A percentile compares a stretch with the other conserved stretches of the same genome.
These are phyloP conservation scores for Mortierella claussenii DNA, from an alignment of 192 early-diverging fungal species.

Conservation along the genomic window DNA sequence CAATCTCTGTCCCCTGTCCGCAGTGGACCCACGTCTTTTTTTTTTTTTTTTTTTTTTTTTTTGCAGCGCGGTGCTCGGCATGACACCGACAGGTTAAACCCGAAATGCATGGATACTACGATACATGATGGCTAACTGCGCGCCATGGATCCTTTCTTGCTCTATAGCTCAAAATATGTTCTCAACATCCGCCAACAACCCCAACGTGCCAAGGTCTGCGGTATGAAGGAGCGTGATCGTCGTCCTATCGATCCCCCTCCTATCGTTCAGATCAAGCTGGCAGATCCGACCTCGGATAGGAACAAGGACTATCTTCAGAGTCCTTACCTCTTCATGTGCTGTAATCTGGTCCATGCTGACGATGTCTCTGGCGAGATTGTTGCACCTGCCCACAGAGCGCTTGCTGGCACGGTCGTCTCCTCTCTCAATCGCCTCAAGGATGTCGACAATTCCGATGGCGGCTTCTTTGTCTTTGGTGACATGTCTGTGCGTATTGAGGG, in stretches of 20 bases:
- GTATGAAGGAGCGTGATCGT: constrained; percentile 89
- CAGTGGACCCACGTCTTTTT: background rate
- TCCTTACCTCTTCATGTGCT: constrained; percentile 96
- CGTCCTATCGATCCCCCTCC: constrained; percentile 84
- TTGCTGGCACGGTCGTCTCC: constrained; percentile 90
- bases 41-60: background rate
- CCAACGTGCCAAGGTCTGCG: constrained; percentile 88
- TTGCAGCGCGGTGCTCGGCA: too few species aligned
- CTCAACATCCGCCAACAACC: constrained; percentile 88
- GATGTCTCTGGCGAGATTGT: constrained; percentile 74
- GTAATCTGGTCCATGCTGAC: constrained; percentile 78
- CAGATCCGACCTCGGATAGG: constrained; percentile 39
- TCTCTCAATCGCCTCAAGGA: constrained; percentile 89
- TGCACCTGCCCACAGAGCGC: constrained; percentile 76
- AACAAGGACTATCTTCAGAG: constrained; percentile 67
- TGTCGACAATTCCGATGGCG: constrained; percentile 86
- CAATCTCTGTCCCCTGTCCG: too few species aligned
- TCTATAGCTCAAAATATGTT: constrained; percentile 54
- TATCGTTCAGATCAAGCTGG: constrained; percentile 68
- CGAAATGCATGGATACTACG: too few species aligned
- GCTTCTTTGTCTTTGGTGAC: constrained; percentile 96
- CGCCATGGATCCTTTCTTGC: background rate
- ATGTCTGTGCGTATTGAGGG: constrained; percentile 89
- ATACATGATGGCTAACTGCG: too few species aligned
- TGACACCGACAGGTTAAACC: too few species aligned